Evolutionary conservation across 164 flowering plant genomes (phyloP).

Genomic region (Santalum album): DNA sequence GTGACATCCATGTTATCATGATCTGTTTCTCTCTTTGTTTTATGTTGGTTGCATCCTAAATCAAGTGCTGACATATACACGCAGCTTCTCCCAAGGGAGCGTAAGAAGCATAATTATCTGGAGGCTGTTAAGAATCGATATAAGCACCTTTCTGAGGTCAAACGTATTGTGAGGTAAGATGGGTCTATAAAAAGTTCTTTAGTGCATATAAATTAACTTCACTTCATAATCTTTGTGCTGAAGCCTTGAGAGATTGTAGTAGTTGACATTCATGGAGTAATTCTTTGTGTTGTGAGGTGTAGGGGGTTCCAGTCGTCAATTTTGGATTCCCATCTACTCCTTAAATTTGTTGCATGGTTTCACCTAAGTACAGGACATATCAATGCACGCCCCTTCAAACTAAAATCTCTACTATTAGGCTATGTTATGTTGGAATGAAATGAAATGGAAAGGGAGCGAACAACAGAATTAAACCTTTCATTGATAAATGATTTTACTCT

Average conservation of each 20-base stretch:
- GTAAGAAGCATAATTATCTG: conserved; percentile 60
- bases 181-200: neutral
- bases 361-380: too few species aligned
- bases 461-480: too few species aligned
- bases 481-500: too few species aligned
- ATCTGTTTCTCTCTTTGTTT: neutral
- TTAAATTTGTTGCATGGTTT: too few species aligned
- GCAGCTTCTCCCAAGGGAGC: conserved; percentile 89
- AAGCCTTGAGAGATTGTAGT: neutral
- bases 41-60: neutral
- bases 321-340: too few species aligned
- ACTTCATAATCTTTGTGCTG: neutral
- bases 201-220: neutral
- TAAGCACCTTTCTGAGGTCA: conserved; percentile 83
- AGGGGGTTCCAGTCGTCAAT: too few species aligned
- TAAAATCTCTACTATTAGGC: too few species aligned
- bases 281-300: too few species aligned
- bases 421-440: too few species aligned
- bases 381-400: too few species aligned
- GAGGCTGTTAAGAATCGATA: conserved; percentile 85
- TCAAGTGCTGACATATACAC: neutral
- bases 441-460: too few species aligned
- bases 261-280: too few species aligned
- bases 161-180: conserved; percentile 70
- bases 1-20: neutral